Evolutionary conservation across 139 green algal species (phyloP).

Genomic region (Chlamydomonas sphaeroides): DNA sequence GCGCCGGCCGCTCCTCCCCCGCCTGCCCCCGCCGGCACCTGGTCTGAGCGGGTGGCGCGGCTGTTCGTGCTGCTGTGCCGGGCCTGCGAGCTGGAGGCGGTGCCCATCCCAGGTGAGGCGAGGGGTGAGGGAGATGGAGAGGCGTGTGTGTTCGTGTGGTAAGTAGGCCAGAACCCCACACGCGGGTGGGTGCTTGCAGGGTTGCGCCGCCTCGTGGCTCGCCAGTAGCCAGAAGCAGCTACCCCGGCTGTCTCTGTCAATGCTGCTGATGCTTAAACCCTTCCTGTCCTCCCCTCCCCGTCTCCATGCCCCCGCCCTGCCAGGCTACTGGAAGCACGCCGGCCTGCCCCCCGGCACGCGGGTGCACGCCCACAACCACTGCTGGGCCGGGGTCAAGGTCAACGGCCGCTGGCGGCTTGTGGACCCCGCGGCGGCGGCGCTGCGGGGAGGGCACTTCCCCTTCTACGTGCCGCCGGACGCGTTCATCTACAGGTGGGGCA

Average conservation of each 20-base stretch:
- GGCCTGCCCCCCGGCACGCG: constrained; percentile 47
- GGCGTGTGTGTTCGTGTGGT: too few relatives aligned
- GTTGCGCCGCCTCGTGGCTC: too few relatives aligned
- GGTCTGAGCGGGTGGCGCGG: constrained; percentile 61
- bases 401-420: constrained; percentile 68
- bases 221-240: too few relatives aligned
- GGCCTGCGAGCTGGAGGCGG: constrained; percentile 63
- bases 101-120: background rate
- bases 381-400: constrained; percentile 65
- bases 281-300: too few relatives aligned
- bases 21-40: constrained; percentile 50
- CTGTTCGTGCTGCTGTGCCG: constrained; percentile 57
- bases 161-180: too few relatives aligned
- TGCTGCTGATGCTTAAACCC: too few relatives aligned
- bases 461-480: constrained; percentile 65
- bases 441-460: constrained; percentile 42
- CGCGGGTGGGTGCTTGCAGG: too few relatives aligned
- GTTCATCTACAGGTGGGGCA: constrained; percentile 50
- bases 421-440: constrained; percentile 55
- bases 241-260: too few relatives aligned
- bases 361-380: constrained; percentile 70
- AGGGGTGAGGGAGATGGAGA: too few relatives aligned
- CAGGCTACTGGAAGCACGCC: constrained; percentile 62
- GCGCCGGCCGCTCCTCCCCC: constrained; percentile 4
- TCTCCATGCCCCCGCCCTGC: too few relatives aligned